phyloP scores from a whole-genome alignment of 306 rosid genomes.

The Vicia villosa region DNA sequence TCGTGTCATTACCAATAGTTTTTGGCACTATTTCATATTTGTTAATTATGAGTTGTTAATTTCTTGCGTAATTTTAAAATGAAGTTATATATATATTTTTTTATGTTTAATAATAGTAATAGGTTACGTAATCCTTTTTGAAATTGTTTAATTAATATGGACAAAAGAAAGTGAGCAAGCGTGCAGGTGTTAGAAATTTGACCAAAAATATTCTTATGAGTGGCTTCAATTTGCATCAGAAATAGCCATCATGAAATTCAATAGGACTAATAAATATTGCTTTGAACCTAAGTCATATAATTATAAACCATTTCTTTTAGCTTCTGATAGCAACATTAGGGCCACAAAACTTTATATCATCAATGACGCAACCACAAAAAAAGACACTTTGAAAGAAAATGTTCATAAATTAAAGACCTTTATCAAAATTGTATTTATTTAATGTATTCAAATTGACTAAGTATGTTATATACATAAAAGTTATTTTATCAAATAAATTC shows the following conservation, averaged over 20 bases:
- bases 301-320: constrained; percentile 33
- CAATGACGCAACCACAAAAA: not conserved
- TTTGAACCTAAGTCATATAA: constrained; percentile 31
- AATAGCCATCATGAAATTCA: constrained; percentile 43
- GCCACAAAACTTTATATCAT: constrained; percentile 6
- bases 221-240: constrained; percentile 42
- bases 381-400: not conserved
- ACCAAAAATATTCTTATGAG: constrained; percentile 21
- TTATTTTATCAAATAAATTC: no score
- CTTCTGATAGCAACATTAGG: constrained; percentile 31
- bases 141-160: not conserved
- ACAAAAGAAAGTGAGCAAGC: not conserved
- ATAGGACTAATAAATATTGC: constrained; percentile 42
- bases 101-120: no score
- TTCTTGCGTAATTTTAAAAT: no score
- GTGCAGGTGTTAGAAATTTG: constrained; percentile 36
- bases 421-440: no score
- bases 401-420: not conserved
- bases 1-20: not conserved
- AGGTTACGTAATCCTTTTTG: no score
- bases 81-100: no score
- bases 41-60: no score
- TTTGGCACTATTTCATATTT: not conserved
- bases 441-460: no score
- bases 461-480: no score